Evolutionary conservation across 2,329 filamentous ascomycete genomes (phyloP), one percentile per base, ranked within the genome.

Genomic region (Phialophora verrucosa): DNA sequence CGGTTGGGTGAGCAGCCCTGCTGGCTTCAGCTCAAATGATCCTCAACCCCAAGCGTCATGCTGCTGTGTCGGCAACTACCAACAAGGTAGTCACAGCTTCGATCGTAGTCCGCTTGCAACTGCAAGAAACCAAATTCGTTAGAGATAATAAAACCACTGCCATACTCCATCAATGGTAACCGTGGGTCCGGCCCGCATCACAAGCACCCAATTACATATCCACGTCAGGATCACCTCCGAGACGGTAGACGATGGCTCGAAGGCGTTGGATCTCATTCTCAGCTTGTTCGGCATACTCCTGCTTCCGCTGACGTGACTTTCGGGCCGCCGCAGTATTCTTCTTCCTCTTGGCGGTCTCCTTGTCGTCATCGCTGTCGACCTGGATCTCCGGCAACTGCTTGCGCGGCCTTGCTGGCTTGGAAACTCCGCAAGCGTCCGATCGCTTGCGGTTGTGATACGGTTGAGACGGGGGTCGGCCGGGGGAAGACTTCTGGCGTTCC

Each of bases 281-380:
- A 31, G 95, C 82, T 64, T 89, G 87, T 67, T 92, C 88, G 65
- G 93, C 83, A 73, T 88, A 85, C 75, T 89, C 84, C 66, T 91
- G 89, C 82, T 95, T 95, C 71, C 91, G 88, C 76, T 92, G 89
- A 60, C 92, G 88, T 69, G 91, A 95, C 81, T 96, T 96, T 74
- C 92, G 91, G 74, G 92, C 92, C 25, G 92, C 92, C 77, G 94
- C 85, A 47, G 92, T 95, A 78, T 96, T 96, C 74, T 92, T 90
- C 59, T 92, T 92, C 77, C 92, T 90, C 87, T 96, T 96, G 84
- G 94, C 87, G 27, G 91, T 91, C n/a, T 90, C 78, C 29, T 84
- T 85, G 75, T 96, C 92, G 59, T 77, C 82, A 0, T 89, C 87
- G 72, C 95, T 90, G 38, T 93, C 85, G 66, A 91, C 81, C 76